Conservation (phyloP, 2,329 filamentous ascomycete genomes). For the Aspergillus novofumigatus region DNA sequence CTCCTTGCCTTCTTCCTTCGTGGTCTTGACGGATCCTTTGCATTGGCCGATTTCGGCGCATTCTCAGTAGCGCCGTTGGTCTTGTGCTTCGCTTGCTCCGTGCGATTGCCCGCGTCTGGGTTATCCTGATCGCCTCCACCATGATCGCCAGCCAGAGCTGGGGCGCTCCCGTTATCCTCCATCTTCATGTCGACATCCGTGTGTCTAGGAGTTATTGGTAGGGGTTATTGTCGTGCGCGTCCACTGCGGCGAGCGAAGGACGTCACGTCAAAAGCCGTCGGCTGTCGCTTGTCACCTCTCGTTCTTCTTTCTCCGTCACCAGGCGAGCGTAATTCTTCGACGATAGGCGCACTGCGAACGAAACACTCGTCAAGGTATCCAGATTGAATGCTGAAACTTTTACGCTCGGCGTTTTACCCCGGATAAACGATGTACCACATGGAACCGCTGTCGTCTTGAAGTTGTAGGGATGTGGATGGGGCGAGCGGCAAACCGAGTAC, state of each 20-base stretch:
- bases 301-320: not conserved
- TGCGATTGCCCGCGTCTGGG: slow-evolving; percentile 33
- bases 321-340: not conserved
- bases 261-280: not conserved
- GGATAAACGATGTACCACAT: slow-evolving; percentile 5
- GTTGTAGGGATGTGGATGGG: not conserved
- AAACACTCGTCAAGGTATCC: slow-evolving; percentile 9
- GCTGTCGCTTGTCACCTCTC: not conserved
- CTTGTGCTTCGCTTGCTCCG: slow-evolving; percentile 39
- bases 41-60: slow-evolving; percentile 57
- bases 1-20: slow-evolving; percentile 92
- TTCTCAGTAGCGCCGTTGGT: slow-evolving; percentile 55
- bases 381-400: slow-evolving; percentile 9
- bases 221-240: not conserved
- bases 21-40: slow-evolving; percentile 86
- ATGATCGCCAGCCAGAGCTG: slow-evolving; percentile 33
- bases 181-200: slow-evolving; percentile 27
- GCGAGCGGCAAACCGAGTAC: not conserved
- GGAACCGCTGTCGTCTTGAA: slow-evolving; percentile 3
- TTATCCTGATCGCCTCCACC: slow-evolving; percentile 36
- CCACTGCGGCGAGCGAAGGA: not conserved
- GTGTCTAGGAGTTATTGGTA: not conserved
- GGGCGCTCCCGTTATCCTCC: slow-evolving; percentile 30
- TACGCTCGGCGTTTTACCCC: slow-evolving; percentile 3
- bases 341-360: slow-evolving; percentile 3